Conservation (phyloP, 129 eudicot genomes). For the Kitagawia praeruptora region DNA sequence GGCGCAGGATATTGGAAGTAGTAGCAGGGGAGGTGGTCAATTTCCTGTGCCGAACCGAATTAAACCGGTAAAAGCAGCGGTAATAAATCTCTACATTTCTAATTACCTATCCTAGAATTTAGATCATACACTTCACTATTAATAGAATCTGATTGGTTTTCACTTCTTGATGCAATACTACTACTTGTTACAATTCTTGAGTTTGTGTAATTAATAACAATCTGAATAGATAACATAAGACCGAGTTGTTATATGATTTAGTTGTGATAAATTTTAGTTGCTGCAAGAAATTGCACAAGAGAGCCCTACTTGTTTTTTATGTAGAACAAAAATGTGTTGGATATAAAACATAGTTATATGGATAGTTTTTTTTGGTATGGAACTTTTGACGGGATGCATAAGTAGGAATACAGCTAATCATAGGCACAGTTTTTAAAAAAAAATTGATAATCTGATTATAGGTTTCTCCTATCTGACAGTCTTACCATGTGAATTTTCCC, state of each 20-base stretch:
- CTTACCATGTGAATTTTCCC: too few species aligned
- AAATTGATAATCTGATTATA: too few species aligned
- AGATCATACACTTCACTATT: too few species aligned
- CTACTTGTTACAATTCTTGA: not conserved
- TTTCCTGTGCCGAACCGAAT: conserved; percentile 27
- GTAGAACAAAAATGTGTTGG: not conserved
- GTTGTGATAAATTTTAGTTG: not conserved
- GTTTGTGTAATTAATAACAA: not conserved
- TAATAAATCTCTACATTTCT: too few species aligned
- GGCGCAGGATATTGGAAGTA: too few species aligned
- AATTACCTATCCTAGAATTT: too few species aligned
- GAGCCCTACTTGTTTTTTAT: not conserved
- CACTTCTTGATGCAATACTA: not conserved
- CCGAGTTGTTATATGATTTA: not conserved
- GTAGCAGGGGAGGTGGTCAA: too few species aligned
- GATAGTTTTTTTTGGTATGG: too few species aligned
- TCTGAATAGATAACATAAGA: not conserved
- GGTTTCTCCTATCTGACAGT: too few species aligned
- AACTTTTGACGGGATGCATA: too few species aligned
- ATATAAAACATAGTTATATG: not conserved
- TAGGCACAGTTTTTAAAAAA: too few species aligned
- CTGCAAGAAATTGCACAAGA: not conserved
- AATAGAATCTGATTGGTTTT: not conserved
- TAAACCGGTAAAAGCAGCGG: conserved; percentile 38
- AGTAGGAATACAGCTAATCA: too few species aligned